Evolutionary conservation across 768 basidiomycete genomes (phyloP).

Genomic region (Thelephora ganbajun): DNA sequence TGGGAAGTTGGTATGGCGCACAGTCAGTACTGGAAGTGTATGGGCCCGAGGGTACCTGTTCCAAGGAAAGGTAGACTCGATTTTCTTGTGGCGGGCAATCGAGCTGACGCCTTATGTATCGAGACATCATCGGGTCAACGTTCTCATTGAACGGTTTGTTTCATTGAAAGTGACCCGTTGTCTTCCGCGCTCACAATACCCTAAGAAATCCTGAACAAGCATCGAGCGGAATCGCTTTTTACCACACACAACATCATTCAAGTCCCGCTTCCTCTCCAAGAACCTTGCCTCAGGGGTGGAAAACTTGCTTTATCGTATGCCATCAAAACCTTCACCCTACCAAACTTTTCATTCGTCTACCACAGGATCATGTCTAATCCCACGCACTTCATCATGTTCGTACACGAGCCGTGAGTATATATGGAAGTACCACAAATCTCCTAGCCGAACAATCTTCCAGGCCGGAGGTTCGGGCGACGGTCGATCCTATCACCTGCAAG

Average conservation of each 20-base stretch:
- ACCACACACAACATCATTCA: slow-evolving; percentile 66
- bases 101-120: background rate
- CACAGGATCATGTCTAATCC: slow-evolving; percentile 19
- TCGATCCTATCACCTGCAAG: too few species aligned
- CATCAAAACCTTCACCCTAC: background rate
- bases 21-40: slow-evolving; percentile 74
- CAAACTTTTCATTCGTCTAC: slow-evolving; percentile 56
- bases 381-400: slow-evolving; percentile 63
- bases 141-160: background rate
- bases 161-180: background rate
- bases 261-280: slow-evolving; percentile 53
- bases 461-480: slow-evolving; percentile 50
- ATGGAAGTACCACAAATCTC: background rate
- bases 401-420: slow-evolving; percentile 77
- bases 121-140: slow-evolving; percentile 27
- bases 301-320: background rate
- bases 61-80: slow-evolving; percentile 47
- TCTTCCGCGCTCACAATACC: background rate
- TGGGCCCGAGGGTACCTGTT: slow-evolving; percentile 66
- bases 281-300: too few species aligned
- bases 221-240: slow-evolving; percentile 73
- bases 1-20: slow-evolving; percentile 75
- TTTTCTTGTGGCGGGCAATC: background rate
- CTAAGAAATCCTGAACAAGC: slow-evolving; percentile 74
- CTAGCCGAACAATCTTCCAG: slow-evolving; percentile 73